Conservation (phyloP, 208 protist species). For the Acanthamoeba royreba region DNA sequence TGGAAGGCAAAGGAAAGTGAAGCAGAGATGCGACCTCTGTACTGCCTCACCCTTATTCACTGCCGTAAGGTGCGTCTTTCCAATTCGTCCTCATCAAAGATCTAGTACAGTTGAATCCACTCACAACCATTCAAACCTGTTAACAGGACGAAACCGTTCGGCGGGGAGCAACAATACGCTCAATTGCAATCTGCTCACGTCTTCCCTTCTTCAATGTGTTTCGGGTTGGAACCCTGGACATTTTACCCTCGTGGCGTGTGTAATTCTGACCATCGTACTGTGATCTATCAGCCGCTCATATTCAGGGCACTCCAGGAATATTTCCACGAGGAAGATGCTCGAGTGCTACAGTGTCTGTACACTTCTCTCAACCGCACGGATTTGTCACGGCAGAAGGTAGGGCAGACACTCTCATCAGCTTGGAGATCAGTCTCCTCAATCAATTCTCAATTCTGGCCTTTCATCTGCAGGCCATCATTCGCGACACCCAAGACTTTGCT, state of each 20-base stretch:
- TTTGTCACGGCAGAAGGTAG: conserved; percentile 1
- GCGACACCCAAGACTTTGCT: background rate
- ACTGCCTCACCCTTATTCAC: conserved; percentile 36
- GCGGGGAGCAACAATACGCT: conserved; percentile 25
- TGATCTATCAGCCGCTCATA: background rate
- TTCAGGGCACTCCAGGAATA: conserved; percentile 43
- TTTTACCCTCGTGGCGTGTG: background rate
- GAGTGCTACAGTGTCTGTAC: background rate
- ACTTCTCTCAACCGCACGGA: background rate
- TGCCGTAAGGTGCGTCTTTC: background rate
- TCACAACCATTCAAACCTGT: too few species aligned
- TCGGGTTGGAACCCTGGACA: background rate
- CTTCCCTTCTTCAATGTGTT: conserved; percentile 44
- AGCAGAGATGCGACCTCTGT: background rate
- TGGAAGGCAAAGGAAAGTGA: background rate
- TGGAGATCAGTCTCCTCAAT: background rate
- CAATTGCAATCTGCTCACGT: background rate
- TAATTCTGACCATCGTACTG: background rate
- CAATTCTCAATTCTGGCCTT: background rate
- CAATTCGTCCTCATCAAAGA: background rate
- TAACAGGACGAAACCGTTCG: conserved; percentile 39
- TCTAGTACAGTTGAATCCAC: background rate
- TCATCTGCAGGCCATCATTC: background rate
- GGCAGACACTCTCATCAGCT: background rate
- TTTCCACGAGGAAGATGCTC: background rate